Base-by-base conservation (phyloP, 306 rosid species). In the Pterocarpus macrocarpus region DNA sequence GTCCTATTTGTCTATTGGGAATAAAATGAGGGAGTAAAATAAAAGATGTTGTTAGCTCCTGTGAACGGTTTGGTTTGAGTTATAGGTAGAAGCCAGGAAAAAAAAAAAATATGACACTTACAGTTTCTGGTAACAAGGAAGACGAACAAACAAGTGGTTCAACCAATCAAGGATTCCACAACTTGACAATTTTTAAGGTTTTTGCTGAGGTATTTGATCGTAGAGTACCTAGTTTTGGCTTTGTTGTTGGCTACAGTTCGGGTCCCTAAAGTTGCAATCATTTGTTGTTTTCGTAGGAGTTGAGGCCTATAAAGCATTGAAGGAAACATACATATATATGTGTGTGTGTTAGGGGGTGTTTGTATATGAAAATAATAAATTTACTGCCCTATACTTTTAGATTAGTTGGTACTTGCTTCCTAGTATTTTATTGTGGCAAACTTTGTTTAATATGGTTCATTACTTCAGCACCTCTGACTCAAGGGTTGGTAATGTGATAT, bases 21-120 rank as follows among this genome's bases (percentile, higher is more conserved):
- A 70, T 6, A 15, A 65, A 65, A 36, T 36, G 50, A 36, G 49
- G 7, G 32, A 36, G 13, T 38, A 50, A 50, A 50, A 64, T 35
- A 58, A 5, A 56, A 3, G 8, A 8, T 17, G 39, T 58, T 73
- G 55, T 43, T 28, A 41, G 43, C 9, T 59, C 8, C 10, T 16
- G 39, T 6, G 28, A 64, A 62, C 11, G 36, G 73, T 64, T 64
- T 81, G 75, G 69, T 81, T 81, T 55, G 68, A 73, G 78, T 71
- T 80, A 22, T 80, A 22, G 28, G 1, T 22, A 49, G 72, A 45
- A 45, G 50, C 9, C 9, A 44, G 47, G 7, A 33, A 33, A 44
- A 36, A n/a, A n/a, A 2, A 39, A 17, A 58, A 22, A 22, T 22
- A 30, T 7, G 69, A 13, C 52, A 57, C 34, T 44, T 41, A 66